Evolutionary conservation across 2,329 filamentous ascomycete species (phyloP).

Genomic region (Talaromyces piceae): DNA sequence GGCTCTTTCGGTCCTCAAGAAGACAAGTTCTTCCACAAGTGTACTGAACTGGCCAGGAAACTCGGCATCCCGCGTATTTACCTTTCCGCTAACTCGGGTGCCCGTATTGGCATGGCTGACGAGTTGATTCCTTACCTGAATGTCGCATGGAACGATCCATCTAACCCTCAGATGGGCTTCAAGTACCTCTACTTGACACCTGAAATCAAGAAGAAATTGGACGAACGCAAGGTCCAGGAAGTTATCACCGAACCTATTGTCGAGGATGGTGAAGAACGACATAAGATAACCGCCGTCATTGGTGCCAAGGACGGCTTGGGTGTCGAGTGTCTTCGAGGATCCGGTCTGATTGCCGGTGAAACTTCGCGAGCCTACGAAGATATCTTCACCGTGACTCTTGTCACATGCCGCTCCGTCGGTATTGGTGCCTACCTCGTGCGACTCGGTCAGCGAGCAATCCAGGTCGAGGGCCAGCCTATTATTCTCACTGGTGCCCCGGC

Average conservation of each 20-base stretch:
- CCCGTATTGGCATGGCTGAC: slow-evolving; percentile 90
- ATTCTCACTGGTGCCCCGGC: slow-evolving; percentile 96
- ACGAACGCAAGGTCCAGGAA: slow-evolving; percentile 64
- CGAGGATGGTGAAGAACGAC: slow-evolving; percentile 80
- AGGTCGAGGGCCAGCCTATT: slow-evolving; percentile 97
- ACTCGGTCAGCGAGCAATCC: slow-evolving; percentile 94
- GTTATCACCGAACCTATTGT: slow-evolving; percentile 82
- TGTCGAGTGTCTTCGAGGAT: slow-evolving; percentile 94
- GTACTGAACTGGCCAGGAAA: slow-evolving; percentile 89
- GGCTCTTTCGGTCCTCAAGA: slow-evolving; percentile 94
- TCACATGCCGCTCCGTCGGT: slow-evolving; percentile 97
- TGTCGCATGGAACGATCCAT: slow-evolving; percentile 85
- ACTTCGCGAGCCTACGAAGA: slow-evolving; percentile 97
- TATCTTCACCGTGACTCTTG: slow-evolving; percentile 95
- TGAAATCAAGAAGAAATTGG: slow-evolving; percentile 77
- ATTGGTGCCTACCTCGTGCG: slow-evolving; percentile 98
- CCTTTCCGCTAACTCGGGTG: slow-evolving; percentile 96
- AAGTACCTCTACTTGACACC: slow-evolving; percentile 93
- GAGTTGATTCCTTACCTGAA: slow-evolving; percentile 97
- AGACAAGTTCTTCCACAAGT: slow-evolving; percentile 98
- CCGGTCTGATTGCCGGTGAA: slow-evolving; percentile 94
- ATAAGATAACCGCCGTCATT: slow-evolving; percentile 90
- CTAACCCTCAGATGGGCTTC: slow-evolving; percentile 80
- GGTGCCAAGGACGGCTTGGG: slow-evolving; percentile 92
- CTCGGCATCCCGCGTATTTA: slow-evolving; percentile 95